Evolutionary conservation across 345 rosid species (phyloP).

Genomic region (Citrus cavaleriei): DNA sequence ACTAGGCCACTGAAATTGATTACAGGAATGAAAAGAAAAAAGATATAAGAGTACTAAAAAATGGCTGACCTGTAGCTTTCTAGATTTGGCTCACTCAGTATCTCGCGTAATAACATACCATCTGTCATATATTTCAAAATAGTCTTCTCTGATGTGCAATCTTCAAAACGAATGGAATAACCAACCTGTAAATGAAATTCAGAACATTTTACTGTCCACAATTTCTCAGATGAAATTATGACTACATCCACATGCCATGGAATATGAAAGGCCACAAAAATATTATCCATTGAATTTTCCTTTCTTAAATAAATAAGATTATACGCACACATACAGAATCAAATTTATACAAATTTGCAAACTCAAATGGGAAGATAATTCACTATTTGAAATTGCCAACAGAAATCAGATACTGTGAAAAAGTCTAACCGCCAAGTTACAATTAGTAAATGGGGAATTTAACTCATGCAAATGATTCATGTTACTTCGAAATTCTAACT

Average conservation of each 20-base stretch:
- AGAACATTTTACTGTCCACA: constrained; percentile 8
- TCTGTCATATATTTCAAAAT: constrained; percentile 94
- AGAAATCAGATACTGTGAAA: not conserved
- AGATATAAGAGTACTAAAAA: not conserved
- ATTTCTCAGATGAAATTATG: constrained; percentile 3
- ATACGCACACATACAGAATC: not conserved
- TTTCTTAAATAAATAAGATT: not conserved
- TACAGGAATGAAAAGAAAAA: not conserved
- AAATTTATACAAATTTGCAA: not conserved
- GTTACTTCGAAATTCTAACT: not conserved
- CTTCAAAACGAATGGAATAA: constrained; percentile 96
- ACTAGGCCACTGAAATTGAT: constrained; percentile 8
- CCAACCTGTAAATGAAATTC: constrained; percentile 59
- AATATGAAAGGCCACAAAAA: not conserved
- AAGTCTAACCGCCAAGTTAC: not conserved
- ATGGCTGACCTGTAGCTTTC: constrained; percentile 73
- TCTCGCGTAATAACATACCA: constrained; percentile 93
- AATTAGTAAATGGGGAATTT: not conserved
- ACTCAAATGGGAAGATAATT: not conserved
- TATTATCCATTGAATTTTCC: not conserved
- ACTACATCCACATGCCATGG: not conserved
- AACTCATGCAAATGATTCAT: not conserved
- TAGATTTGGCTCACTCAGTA: constrained; percentile 90
- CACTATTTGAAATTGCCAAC: not conserved
- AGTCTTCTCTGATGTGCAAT: constrained; percentile 95